Conservation (phyloP, 1,284 basidiomycete genomes). For the Ceratobasidium sp. region DNA sequence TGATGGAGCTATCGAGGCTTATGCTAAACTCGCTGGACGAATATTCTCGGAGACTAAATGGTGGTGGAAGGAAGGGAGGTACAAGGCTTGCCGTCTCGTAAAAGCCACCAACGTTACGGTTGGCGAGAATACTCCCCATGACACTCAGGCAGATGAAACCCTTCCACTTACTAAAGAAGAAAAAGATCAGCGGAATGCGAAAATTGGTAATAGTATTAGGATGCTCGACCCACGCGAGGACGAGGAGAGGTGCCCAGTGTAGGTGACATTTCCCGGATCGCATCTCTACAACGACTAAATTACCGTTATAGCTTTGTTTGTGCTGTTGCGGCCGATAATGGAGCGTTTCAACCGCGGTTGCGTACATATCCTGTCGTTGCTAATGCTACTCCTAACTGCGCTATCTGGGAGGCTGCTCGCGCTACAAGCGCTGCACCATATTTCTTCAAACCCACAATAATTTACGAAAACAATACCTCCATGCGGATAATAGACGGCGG, state of each 20-base stretch:
- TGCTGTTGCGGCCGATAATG: background rate
- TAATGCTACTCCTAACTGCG: background rate
- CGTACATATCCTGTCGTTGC: background rate
- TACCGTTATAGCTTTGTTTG: constrained; percentile 21
- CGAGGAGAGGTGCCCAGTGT: background rate
- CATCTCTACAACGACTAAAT: background rate
- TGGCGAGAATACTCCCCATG: background rate
- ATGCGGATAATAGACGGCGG: background rate
- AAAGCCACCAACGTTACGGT: background rate
- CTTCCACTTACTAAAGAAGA: background rate
- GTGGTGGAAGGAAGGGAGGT: constrained; percentile 11
- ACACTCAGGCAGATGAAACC: background rate
- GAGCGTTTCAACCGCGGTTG: background rate
- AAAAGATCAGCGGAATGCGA: background rate
- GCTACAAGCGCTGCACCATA: constrained; percentile 16
- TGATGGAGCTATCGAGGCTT: constrained; percentile 54
- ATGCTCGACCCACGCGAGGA: background rate
- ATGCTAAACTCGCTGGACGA: constrained; percentile 49
- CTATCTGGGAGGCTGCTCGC: constrained; percentile 20
- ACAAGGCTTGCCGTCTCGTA: background rate
- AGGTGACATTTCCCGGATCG: background rate
- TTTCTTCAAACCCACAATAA: background rate
- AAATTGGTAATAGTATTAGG: background rate
- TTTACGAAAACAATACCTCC: background rate
- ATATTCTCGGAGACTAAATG: constrained; percentile 7